Evolutionary conservation across 1,284 basidiomycete species (phyloP).

Genomic region (Thelephora terrestris): DNA sequence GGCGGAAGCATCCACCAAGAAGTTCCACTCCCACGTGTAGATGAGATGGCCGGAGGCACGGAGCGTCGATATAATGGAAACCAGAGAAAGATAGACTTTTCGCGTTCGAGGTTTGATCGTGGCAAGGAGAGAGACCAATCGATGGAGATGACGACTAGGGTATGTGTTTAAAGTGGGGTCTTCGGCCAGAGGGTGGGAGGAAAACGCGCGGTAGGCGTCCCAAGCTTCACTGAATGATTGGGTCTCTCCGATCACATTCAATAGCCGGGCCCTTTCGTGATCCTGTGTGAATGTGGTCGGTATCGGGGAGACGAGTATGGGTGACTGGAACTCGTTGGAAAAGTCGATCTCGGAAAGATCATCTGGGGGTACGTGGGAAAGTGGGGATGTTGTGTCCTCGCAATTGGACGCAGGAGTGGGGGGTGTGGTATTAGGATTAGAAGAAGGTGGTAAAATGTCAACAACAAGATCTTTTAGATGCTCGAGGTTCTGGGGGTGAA

Average conservation of each 20-base stretch:
- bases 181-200: conserved; percentile 11
- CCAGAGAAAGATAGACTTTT: conserved; percentile 45
- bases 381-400: neutral
- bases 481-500: neutral
- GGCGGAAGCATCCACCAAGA: conserved; percentile 58
- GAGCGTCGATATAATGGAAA: conserved; percentile 50
- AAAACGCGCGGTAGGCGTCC: conserved; percentile 44
- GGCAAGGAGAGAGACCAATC: conserved; percentile 45
- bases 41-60: conserved; percentile 41
- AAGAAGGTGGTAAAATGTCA: neutral
- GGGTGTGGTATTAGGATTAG: neutral
- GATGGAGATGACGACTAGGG: conserved; percentile 39
- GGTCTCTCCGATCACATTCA: conserved; percentile 28
- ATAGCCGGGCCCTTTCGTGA: neutral
- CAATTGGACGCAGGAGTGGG: neutral
- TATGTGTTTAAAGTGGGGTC: conserved; percentile 12
- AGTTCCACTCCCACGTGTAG: conserved; percentile 61
- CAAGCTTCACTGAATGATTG: conserved; percentile 41
- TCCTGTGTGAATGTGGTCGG: neutral
- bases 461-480: neutral
- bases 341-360: conserved; percentile 1
- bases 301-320: neutral
- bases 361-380: neutral
- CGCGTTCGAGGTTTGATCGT: conserved; percentile 44
- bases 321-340: neutral